Evolutionary conservation across 345 rosid genomes (phyloP).

Genomic region (Lepidium africanum): DNA sequence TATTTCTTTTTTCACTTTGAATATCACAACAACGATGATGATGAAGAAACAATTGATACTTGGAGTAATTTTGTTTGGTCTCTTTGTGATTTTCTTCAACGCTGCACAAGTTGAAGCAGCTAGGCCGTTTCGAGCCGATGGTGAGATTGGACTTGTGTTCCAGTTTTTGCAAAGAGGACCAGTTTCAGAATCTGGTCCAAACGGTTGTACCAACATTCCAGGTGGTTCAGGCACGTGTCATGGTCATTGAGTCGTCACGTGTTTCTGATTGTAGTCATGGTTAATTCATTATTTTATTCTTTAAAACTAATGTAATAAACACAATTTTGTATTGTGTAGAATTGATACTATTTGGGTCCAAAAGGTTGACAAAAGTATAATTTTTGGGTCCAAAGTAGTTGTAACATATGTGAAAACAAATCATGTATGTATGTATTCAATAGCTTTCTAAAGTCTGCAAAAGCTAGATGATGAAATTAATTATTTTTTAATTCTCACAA

Average conservation of each 20-base stretch:
- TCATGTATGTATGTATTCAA: constrained; percentile 6
- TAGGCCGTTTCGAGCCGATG: constrained; percentile 15
- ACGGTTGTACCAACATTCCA: constrained; percentile 13
- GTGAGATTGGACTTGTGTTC: constrained; percentile 17
- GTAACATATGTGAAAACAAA: constrained; percentile 2
- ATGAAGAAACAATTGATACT: constrained; percentile 22
- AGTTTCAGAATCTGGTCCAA: constrained; percentile 6
- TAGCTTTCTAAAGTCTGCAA: constrained; percentile 1
- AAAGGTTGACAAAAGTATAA: neutral
- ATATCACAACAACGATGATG: neutral
- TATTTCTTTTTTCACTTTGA: neutral
- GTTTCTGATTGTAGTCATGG: neutral
- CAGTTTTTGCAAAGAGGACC: constrained; percentile 15
- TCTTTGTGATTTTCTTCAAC: constrained; percentile 10
- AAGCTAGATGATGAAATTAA: constrained; percentile 8
- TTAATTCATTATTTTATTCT: neutral
- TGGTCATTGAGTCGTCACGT: neutral
- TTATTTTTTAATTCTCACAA: constrained; percentile 1
- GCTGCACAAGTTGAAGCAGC: constrained; percentile 20
- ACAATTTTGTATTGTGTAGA: neutral
- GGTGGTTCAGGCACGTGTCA: constrained; percentile 11
- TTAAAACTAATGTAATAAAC: neutral
- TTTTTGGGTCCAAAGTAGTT: neutral
- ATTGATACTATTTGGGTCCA: neutral
- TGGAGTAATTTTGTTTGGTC: constrained; percentile 6